Evolutionary conservation across 257 asterid genomes (phyloP).

Genomic region (Cinchona pubescens): DNA sequence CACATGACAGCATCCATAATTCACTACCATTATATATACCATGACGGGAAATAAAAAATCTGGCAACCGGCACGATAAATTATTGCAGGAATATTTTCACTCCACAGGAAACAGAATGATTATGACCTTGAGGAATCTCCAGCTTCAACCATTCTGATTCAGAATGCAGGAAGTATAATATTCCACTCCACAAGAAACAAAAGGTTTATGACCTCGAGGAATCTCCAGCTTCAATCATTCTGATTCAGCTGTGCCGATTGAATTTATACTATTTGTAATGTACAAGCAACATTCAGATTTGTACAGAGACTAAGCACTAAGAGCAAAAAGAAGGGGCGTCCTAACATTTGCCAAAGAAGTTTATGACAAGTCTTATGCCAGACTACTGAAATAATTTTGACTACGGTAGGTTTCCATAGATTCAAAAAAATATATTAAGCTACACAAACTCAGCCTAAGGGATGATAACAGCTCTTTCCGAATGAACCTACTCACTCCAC

Average conservation of each 20-base stretch:
- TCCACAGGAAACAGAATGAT: background rate
- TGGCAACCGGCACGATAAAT: background rate
- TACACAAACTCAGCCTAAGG: slow-evolving; percentile 1
- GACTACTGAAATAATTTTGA: slow-evolving; percentile 20
- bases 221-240: slow-evolving; percentile 33
- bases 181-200: background rate
- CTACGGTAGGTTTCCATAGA: slow-evolving; percentile 25
- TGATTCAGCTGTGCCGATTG: slow-evolving; percentile 26
- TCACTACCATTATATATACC: no score
- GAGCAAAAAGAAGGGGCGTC: slow-evolving; percentile 6
- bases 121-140: slow-evolving; percentile 9
- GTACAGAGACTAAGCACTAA: slow-evolving; percentile 20
- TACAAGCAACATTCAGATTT: slow-evolving; percentile 22
- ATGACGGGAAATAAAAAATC: background rate
- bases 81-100: background rate
- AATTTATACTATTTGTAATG: slow-evolving; percentile 19
- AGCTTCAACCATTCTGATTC: slow-evolving; percentile 32
- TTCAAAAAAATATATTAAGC: slow-evolving; percentile 8
- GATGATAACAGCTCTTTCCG: slow-evolving; percentile 7
- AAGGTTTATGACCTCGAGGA: background rate
- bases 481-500: slow-evolving; percentile 8
- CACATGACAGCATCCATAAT: no score
- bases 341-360: slow-evolving; percentile 24
- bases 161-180: slow-evolving; percentile 10
- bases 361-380: slow-evolving; percentile 19